Evolutionary conservation across 2,329 filamentous ascomycete species (phyloP), one percentile per base, ranked within the genome.

Genomic region (Fusarium setosum): DNA sequence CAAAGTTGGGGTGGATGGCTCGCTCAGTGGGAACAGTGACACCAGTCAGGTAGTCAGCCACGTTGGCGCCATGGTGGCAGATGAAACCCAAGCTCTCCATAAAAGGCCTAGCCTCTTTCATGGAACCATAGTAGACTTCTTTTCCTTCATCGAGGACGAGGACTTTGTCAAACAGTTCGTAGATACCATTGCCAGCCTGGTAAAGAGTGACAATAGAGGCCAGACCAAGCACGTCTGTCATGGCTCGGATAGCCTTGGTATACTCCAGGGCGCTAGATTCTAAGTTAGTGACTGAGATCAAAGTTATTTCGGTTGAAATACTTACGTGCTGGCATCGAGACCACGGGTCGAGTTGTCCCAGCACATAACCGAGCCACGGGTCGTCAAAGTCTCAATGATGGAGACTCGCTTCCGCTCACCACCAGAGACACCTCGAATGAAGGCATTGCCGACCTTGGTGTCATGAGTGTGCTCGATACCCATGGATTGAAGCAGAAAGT

Each of bases 381-480:
- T 85, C 0, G 87, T 84, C 58, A 91, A 73, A 11, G 83, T 85
- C 69, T 92, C 90, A 5, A 89, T 85, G 50, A 92, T 90, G 2
- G 87, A 90, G 0, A 92, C 88, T 65, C 90, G 84, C 76, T 92
- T 92, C 6, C 89, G 78, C 74, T 92, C 89, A 26, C 90, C 90
- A 24, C 89, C 90, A 15, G 86, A 89, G 0, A 92, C 87, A 67
- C 90, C 89, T 4, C 89, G 83, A 1, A 91, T 81, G 59, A 84
- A 90, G 34, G 88, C 88, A 59, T 92, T 86, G 2, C 90, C 90
- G 6, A 92, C 88, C 69, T 88, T 90, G 6, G 90, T 92, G 23
- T 89, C 82, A 13, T 79, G 68, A 0, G 88, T 90, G 67, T 91
- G 88, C 6, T 76, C 76, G 21, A 90, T 88, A 1, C 82, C 78